These are phyloP conservation scores for Rostrohypoxylon terebratum DNA, from an alignment of 495 filamentous ascomycete species.

Conservation along the genomic window DNA sequence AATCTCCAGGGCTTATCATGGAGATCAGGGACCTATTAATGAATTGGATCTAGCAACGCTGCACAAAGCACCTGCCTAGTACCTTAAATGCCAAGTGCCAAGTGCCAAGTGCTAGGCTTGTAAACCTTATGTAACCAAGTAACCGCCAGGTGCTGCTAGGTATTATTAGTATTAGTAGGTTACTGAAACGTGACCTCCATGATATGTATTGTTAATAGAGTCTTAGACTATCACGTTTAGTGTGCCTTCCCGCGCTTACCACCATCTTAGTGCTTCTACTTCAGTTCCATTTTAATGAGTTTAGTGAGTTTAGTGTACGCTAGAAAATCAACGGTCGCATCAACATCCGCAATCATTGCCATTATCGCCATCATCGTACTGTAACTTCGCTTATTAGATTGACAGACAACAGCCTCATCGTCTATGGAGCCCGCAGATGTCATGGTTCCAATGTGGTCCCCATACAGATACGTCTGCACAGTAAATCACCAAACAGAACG, in stretches of 20 bases:
- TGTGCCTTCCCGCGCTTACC: conserved; percentile 13
- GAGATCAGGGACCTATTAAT: not conserved
- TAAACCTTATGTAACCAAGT: not conserved
- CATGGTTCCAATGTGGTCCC: conserved; percentile 6
- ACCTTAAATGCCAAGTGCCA: not conserved
- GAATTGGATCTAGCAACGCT: not conserved
- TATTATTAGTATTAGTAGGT: too few species aligned
- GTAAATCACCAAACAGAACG: conserved; percentile 36
- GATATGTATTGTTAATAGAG: too few species aligned
- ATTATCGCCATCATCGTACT: not conserved
- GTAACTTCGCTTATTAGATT: conserved; percentile 28
- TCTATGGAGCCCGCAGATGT: not conserved
- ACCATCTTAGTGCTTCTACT: not conserved
- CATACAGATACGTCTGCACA: conserved; percentile 24
- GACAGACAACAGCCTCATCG: conserved; percentile 24
- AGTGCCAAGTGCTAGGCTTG: not conserved
- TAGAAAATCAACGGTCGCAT: not conserved
- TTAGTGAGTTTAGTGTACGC: not conserved
- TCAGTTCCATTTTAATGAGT: too few species aligned
- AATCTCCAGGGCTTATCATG: too few species aligned
- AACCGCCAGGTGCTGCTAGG: not conserved
- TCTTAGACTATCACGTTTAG: conserved; percentile 1
- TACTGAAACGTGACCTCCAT: not conserved
- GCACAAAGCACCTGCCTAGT: not conserved
- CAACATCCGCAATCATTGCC: conserved; percentile 8